phyloP scores from a whole-genome alignment of 805 yeast genomes.

The Blastobotrys chiropterorum region DNA sequence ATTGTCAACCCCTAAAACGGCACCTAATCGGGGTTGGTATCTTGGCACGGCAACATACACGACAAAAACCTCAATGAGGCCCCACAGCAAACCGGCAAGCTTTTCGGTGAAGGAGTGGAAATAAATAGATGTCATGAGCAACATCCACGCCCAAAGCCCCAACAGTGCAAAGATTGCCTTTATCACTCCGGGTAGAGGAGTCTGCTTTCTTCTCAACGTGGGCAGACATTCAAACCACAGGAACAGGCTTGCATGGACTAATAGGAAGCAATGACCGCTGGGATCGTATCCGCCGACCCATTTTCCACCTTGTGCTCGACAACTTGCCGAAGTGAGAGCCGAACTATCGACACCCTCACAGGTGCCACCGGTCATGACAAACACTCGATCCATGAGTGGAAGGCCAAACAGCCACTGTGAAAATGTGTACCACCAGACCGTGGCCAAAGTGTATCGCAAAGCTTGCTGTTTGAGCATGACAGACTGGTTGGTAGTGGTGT shows the following conservation, averaged over 20 bases:
- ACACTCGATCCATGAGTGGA: slow-evolving; percentile 86
- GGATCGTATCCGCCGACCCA: slow-evolving; percentile 95
- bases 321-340: slow-evolving; percentile 31
- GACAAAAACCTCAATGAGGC: slow-evolving; percentile 43
- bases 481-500: neutral
- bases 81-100: slow-evolving; percentile 60
- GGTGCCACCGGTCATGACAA: slow-evolving; percentile 73
- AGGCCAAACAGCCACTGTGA: slow-evolving; percentile 83
- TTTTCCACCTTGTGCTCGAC: slow-evolving; percentile 55
- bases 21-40: neutral
- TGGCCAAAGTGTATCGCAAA: slow-evolving; percentile 45
- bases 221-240: slow-evolving; percentile 59
- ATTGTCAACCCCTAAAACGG: neutral
- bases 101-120: slow-evolving; percentile 82
- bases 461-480: slow-evolving; percentile 4
- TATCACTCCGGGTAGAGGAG: slow-evolving; percentile 4
- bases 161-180: slow-evolving; percentile 34
- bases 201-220: slow-evolving; percentile 13
- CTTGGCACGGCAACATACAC: slow-evolving; percentile 35
- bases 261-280: slow-evolving; percentile 83
- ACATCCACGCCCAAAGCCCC: slow-evolving; percentile 77
- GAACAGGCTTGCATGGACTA: slow-evolving; percentile 59
- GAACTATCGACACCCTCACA: slow-evolving; percentile 38
- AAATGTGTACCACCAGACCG: slow-evolving; percentile 78
- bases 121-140: slow-evolving; percentile 72